Base-by-base conservation (phyloP, 805 yeast species). In the Kodamaea kakaduensis region DNA sequence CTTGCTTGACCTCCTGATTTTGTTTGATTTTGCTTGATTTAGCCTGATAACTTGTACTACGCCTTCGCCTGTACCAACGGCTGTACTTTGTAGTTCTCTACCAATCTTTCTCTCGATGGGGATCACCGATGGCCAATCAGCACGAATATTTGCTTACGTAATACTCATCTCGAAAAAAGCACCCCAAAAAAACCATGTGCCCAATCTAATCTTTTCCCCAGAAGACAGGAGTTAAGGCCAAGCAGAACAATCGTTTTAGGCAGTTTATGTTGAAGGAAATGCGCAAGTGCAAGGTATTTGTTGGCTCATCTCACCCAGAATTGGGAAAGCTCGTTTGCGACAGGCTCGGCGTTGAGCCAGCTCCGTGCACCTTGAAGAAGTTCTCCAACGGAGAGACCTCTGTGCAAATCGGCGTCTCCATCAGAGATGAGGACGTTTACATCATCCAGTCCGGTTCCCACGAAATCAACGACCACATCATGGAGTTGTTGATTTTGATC, bases 381-480 rank as follows among this genome's bases (percentile, higher is more conserved):
- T 93, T 93, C 63, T 84, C 96, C 44, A 93, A 93, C 56, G 98
- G 98, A 37, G 99, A 93, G 66, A 93, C 98, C 3, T 84, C 95
- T 29, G 96, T 94, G 31, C 95, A 85, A 57, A 85, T 90, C 46
- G 95, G 97, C 30, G 89, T 82, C 19, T 86, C 95, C 21, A 95
- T 93, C 30, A 78, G 98, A 61, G 97, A 93, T 57, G 97, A 93
- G 60, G 97, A 93, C 55, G 96, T 93, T 17, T 89, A 87, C 55
- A 87, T 87, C 47, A 66, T 90, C 46, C 96, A 89, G 59, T 80
- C 89, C 25, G 95, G 96, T 5, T 84, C 95, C 6, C 81, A 88
- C n/a, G 74, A 81, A 35, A 73, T 72, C 59, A 93, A 93, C 54
- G 97, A 93, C 54, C 93, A 87, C 54, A 86, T 93, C 41, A 93